A percentile compares a stretch with the other conserved stretches of the same genome.
Conservation (phyloP, 202 grass and related monocot species). For the Panicum virgatum region DNA sequence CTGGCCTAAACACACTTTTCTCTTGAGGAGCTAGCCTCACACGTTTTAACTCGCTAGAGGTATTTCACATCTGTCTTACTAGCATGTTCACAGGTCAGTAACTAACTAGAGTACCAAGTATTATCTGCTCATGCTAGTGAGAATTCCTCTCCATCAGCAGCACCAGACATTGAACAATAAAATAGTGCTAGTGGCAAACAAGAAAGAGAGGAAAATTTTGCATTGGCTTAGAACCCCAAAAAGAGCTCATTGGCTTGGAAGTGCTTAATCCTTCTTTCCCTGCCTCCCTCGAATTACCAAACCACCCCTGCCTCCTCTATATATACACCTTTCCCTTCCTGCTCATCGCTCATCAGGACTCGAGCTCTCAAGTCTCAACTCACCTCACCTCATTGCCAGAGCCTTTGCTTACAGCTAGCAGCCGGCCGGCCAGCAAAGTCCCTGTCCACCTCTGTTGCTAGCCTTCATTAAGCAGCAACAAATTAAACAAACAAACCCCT, state of each 20-base stretch:
- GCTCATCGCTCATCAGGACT: neutral
- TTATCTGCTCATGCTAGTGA: neutral
- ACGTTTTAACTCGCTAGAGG: neutral
- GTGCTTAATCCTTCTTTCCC: conserved; percentile 30
- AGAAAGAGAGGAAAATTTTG: neutral
- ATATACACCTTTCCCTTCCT: conserved; percentile 10
- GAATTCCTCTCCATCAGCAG: neutral
- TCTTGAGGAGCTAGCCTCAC: neutral
- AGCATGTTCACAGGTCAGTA: too few species aligned
- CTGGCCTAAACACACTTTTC: neutral
- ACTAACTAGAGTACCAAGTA: too few species aligned
- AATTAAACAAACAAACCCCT: neutral
- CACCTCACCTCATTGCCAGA: neutral
- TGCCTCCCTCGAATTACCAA: conserved; percentile 49
- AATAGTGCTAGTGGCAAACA: conserved; percentile 17
- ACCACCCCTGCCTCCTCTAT: conserved; percentile 34
- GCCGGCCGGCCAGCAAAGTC: neutral
- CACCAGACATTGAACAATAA: conserved; percentile 25
- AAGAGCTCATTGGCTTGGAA: conserved; percentile 41
- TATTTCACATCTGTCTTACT: neutral
- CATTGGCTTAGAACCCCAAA: conserved; percentile 32
- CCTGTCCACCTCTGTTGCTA: too few species aligned
- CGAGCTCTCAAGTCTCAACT: neutral
- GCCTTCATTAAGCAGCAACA: too few species aligned
- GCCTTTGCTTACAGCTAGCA: neutral